These are phyloP conservation scores for Microcyclosporella mali DNA, from an alignment of 2,329 filamentous ascomycete genomes.

Conservation along the genomic window DNA sequence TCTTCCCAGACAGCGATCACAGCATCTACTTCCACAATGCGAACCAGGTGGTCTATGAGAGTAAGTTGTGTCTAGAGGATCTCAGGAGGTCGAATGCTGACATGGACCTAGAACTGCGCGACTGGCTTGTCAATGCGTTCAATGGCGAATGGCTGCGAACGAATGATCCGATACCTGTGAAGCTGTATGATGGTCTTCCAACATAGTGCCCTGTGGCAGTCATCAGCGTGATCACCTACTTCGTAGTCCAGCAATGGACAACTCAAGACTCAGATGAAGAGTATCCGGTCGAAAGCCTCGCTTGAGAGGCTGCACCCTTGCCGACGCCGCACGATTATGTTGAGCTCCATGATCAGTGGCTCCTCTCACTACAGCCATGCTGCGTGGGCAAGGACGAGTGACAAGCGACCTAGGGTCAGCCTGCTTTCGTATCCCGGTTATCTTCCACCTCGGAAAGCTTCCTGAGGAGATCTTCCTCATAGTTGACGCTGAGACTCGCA, in stretches of 20 bases:
- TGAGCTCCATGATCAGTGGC: no score
- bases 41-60: conserved; percentile 84
- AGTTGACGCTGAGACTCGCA: no score
- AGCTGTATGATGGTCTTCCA: conserved; percentile 7
- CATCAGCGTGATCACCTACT: background rate
- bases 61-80: conserved; percentile 51
- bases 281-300: no score
- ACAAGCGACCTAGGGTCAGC: no score
- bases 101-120: conserved; percentile 57
- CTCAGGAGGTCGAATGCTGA: conserved; percentile 9
- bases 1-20: conserved; percentile 95
- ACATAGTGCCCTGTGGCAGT: background rate
- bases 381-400: no score
- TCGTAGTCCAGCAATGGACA: background rate
- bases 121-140: conserved; percentile 95
- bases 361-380: no score
- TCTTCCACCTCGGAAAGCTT: no score
- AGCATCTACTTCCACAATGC: conserved; percentile 92
- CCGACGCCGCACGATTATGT: no score
- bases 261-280: background rate
- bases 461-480: no score
- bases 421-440: no score
- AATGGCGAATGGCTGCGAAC: conserved; percentile 84
- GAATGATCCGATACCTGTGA: conserved; percentile 45
- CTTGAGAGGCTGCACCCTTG: no score